Percentiles rank a stretch among this genome's conserved stretches.
Evolutionary conservation across 2,329 filamentous ascomycete species (phyloP).

Genomic region (Fusarium mangiferae): DNA sequence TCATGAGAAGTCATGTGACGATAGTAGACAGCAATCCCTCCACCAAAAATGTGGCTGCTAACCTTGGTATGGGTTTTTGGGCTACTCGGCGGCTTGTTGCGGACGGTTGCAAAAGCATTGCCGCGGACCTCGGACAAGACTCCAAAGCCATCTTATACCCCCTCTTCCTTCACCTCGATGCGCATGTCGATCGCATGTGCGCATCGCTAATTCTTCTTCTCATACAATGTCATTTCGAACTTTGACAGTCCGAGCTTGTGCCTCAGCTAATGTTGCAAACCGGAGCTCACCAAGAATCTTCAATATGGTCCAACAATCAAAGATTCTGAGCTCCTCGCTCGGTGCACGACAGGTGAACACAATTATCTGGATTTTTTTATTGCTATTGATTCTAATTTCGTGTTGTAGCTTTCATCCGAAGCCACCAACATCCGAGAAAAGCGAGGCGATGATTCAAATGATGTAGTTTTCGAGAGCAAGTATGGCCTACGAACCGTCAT

Average conservation of each 20-base stretch:
- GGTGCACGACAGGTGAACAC: constrained; percentile 48
- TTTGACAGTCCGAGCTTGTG: constrained; percentile 64
- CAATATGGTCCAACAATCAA: constrained; percentile 84
- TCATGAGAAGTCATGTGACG: constrained; percentile 36
- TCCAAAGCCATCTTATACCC: constrained; percentile 28
- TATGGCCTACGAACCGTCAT: constrained; percentile 93
- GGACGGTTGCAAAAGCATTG: constrained; percentile 49
- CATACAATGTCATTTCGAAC: constrained; percentile 67
- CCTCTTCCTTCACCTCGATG: constrained; percentile 48
- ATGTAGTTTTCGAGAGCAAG: constrained; percentile 90
- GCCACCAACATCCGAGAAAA: constrained; percentile 62
- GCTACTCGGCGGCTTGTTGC: constrained; percentile 37
- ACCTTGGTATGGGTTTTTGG: constrained; percentile 29
- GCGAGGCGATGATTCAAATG: constrained; percentile 79
- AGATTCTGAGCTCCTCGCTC: constrained; percentile 71
- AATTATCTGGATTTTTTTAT: not conserved
- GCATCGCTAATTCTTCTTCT: constrained; percentile 51
- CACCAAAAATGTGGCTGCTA: constrained; percentile 36
- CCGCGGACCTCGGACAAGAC: constrained; percentile 42
- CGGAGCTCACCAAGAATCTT: constrained; percentile 55
- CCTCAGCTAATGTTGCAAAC: constrained; percentile 58
- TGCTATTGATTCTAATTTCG: constrained; percentile 9
- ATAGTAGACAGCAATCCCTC: constrained; percentile 1
- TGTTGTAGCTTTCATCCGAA: constrained; percentile 49
- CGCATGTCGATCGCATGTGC: constrained; percentile 46